Base-by-base conservation (phyloP, 2,329 filamentous ascomycete genomes). In the Sphaerulina musiva region DNA sequence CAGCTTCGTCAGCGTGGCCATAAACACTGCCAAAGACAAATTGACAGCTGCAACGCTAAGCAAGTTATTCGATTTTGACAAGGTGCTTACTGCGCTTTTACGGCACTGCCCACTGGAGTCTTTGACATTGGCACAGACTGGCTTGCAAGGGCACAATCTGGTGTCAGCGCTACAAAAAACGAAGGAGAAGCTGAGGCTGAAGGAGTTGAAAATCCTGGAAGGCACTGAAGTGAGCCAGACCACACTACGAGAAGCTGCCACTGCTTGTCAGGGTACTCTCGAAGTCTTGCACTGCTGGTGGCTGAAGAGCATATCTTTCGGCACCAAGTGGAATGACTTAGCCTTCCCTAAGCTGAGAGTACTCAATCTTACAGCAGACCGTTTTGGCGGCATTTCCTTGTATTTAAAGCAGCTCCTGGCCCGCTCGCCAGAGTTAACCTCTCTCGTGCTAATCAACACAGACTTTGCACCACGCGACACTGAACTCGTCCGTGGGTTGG, bases 1-100 rank as follows among this genome's bases (percentile, higher is more conserved):
- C 4, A 58, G 55, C 9, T 77, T 77, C 53, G 59, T 77, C 42
- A 72, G 69, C 52, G 66, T 66, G 4, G 74, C 73, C 4, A 72
- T 77, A 48, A 70, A 71, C 45, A 66, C 64, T 17, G 74, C 72
- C 2, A 61, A 70, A 7, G 53, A 62, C 20, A 69, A 68, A 31
- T 61, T 76, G n/a, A 67, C 60, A 0, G 61, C 62, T 6, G 69
- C 65, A 2, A 68, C 66, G 0, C 56, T 73, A 2, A 68, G 70
- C 46, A 68, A 69, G 4, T 65, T 76, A 31, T 64, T 63, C 43
- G 70, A 76, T 31, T 57, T 69, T 10, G 70, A 74, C 34, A 69
- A 73, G 32, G 62, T 73, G 1, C 63, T 71, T 1, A 36, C 34
- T n/a, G 71, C 72, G 9, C 62, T 77, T 2, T 62, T 66, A 1